Evolutionary conservation across 306 rosid genomes (phyloP), one percentile per base, ranked within the genome.

Genomic region (Comarum palustre): DNA sequence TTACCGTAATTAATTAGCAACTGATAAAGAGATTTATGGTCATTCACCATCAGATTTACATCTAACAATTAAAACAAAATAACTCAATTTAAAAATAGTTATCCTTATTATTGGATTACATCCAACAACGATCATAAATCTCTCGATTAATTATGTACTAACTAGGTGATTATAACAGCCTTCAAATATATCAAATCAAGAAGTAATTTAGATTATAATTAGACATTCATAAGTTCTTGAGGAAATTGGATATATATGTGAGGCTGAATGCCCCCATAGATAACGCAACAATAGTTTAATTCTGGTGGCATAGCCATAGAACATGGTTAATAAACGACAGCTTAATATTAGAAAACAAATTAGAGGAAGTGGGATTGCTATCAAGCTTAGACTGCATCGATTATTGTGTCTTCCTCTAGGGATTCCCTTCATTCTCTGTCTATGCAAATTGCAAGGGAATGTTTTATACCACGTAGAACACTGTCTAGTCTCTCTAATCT

Each of bases 311-410:
- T 59, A 59, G 41, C 65, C 39, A 66, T 41, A 51, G 39, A 58
- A 54, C 46, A 2, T 27, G 42, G 34, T 38, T 51, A 69, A 64
- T 58, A 46, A 12, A 45, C 19, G 22, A 69, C 42, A 29, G 50
- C 41, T n/a, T n/a, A n/a, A n/a, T n/a, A n/a, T n/a, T n/a, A n/a
- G n/a, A n/a, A n/a, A n/a, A n/a, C 54, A 57, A 31, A 75, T 66
- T 13, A 66, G 81, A 71, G 70, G 78, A 81, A 80, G 95, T 87
- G 90, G 86, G 91, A 93, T 90, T 84, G 89, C 65, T 75, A 78
- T 51, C 34, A 25, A 59, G 41, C 65, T 59, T 29, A 73, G 77
- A 79, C 39, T 72, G 75, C 90, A 79, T 85, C 75, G 98, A 82
- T 57, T 57, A 50, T 65, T 77, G 96, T 3, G 15, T 62, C 67